Evolutionary conservation across 192 early-diverging fungal species (phyloP).

Genomic region (Fimicolochytrium jonesii): DNA sequence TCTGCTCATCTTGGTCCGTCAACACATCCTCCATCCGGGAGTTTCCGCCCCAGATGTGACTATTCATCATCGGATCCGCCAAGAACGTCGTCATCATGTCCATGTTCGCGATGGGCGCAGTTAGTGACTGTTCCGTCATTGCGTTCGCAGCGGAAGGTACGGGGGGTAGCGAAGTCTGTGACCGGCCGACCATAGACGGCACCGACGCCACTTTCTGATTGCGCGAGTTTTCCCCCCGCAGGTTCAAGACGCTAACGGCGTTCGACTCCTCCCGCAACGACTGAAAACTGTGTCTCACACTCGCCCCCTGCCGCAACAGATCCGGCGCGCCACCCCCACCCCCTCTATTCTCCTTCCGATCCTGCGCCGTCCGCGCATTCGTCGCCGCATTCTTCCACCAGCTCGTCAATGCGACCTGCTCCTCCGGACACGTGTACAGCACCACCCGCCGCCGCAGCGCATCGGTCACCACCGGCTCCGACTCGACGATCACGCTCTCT

Average conservation of each 20-base stretch:
- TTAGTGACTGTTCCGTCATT: too few species aligned
- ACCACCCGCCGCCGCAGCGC: slow-evolving; percentile 17
- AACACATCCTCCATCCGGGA: background rate
- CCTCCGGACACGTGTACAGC: slow-evolving; percentile 37
- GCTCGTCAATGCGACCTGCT: slow-evolving; percentile 26
- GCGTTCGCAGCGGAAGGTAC: background rate
- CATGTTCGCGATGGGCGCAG: too few species aligned
- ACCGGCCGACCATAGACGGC: slow-evolving; percentile 8
- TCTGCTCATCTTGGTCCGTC: background rate
- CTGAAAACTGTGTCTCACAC: too few species aligned
- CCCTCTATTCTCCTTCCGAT: background rate
- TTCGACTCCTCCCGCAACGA: too few species aligned
- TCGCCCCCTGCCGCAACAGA: too few species aligned
- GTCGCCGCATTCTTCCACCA: slow-evolving; percentile 27
- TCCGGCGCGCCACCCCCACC: background rate
- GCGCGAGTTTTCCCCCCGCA: too few species aligned
- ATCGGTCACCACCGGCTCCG: too few species aligned
- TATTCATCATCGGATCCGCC: too few species aligned
- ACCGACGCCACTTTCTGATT: slow-evolving; percentile 1
- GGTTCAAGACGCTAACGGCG: too few species aligned
- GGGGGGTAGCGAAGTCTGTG: slow-evolving; percentile 2
- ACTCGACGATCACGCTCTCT: too few species aligned
- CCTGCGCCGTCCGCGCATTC: background rate
- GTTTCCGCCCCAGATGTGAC: background rate
- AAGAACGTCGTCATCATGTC: background rate